phyloP scores from a whole-genome alignment of 2,329 filamentous ascomycete species.

The Celoporthe dispersa region DNA sequence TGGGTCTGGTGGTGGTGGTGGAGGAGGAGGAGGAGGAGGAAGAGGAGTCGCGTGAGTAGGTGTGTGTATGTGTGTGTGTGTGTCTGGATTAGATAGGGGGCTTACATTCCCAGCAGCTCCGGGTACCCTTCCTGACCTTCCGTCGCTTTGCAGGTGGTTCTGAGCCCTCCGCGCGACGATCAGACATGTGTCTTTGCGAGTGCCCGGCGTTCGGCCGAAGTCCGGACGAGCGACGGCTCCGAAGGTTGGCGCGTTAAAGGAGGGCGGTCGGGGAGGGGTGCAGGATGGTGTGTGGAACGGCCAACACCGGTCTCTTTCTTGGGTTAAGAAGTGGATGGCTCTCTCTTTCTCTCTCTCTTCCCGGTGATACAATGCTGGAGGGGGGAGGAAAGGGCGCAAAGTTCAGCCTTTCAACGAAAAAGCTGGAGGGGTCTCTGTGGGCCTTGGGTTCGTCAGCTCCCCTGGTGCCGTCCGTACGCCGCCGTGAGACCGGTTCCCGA shows the following conservation, averaged over 20 bases:
- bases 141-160: constrained; percentile 42
- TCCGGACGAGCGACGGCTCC: constrained; percentile 21
- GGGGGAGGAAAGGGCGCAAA: constrained; percentile 8
- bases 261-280: neutral
- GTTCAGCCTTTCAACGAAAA: constrained; percentile 18
- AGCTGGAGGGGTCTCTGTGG: constrained; percentile 4
- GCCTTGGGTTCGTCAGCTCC: constrained; percentile 25
- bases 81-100: constrained; percentile 7
- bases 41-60: too few relatives aligned
- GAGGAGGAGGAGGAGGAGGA: constrained; percentile 3
- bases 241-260: neutral
- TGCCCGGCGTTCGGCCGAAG: constrained; percentile 25
- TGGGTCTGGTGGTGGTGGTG: too few relatives aligned
- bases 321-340: neutral
- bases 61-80: neutral
- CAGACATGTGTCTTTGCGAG: constrained; percentile 17
- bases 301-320: neutral
- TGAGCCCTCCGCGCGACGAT: constrained; percentile 13
- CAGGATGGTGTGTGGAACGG: constrained; percentile 6
- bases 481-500: constrained; percentile 14
- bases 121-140: constrained; percentile 57
- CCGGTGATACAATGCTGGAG: neutral
- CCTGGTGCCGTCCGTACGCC: constrained; percentile 8
- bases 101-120: constrained; percentile 60
- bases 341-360: neutral